Base-by-base conservation (phyloP, 2,329 filamentous ascomycete species). In the Colletotrichum falcatum region DNA sequence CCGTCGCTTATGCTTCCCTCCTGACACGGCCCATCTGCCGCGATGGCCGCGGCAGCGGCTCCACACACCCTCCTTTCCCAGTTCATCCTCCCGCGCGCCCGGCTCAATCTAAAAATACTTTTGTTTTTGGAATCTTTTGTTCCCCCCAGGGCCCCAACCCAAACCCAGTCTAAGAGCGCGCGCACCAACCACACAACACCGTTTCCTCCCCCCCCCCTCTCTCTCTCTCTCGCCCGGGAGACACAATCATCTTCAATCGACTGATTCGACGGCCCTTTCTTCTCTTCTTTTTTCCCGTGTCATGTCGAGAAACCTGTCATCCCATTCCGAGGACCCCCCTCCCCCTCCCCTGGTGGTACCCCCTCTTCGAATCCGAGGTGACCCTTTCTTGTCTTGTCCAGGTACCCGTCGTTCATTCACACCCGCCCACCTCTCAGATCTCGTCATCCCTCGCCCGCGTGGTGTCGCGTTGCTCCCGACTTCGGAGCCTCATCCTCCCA, bases 51-150 rank as follows among this genome's bases (percentile, higher is more conserved):
- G 28, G 28, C 42, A 26, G 58, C 42, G 42, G 37, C 51, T 51
- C 42, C 63, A 48, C 67, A 56, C 63, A 3, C 20, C 39, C 26
- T 9, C 16, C 16, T 7, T 18, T n/a, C 55, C 44, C 49, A 49
- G 51, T 66, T 58, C 64, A 55, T 67, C 67, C 63, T 23, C 30
- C 46, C 63, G 30, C 33, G 54, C 44, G 61, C 39, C 28, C 49
- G 26, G 61, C 35, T 20, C 7, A 46, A 65, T 46, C 56, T 61
- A 70, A 70, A 70, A 56, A 61, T 56, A 58, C 37, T 30, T 55
- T 64, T 67, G 67, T 70, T 66, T 37, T 67, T 70, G 53, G 67
- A 28, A 66, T 42, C 39, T 7, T 7, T 35, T 18, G 23, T 18
- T 12, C n/a, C 26, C 48, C 33, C 28, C 7, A 37, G 8, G n/a